Evolutionary conservation across 257 asterid genomes (phyloP).

Genomic region (Solanum appendiculatum): DNA sequence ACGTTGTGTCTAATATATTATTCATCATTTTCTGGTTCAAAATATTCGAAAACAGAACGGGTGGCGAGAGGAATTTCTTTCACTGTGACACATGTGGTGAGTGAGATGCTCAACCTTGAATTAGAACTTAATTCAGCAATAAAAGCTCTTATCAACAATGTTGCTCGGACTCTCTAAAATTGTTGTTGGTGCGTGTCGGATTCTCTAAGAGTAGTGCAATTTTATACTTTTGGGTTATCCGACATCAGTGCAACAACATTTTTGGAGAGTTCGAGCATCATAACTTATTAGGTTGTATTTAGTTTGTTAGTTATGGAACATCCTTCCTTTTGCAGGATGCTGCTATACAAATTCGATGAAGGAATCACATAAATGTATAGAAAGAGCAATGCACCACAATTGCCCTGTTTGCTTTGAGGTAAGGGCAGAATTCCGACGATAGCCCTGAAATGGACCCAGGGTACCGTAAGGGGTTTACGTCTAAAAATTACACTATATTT

Average conservation of each 20-base stretch:
- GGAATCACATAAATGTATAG: constrained; percentile 58
- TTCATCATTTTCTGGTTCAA: not conserved
- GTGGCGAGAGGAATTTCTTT: constrained; percentile 64
- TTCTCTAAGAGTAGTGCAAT: not conserved
- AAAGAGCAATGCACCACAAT: constrained; percentile 74
- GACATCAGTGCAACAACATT: not conserved
- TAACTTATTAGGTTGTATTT: not conserved
- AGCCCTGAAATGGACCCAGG: not conserved
- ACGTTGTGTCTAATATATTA: not conserved
- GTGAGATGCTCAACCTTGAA: not conserved
- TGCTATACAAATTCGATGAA: constrained; percentile 50
- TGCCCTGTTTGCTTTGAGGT: constrained; percentile 82
- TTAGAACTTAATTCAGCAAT: not conserved
- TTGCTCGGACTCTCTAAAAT: not conserved
- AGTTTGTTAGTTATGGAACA: not conserved
- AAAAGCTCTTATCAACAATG: not conserved
- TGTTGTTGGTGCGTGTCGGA: not conserved
- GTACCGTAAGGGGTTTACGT: not conserved
- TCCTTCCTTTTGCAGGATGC: constrained; percentile 30
- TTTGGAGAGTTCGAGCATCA: not conserved
- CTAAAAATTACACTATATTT: not conserved
- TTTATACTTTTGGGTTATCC: not conserved
- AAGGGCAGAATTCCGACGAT: not conserved
- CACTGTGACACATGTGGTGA: constrained; percentile 69
- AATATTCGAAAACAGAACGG: constrained; percentile 34